These are phyloP conservation scores for Yamadazyma siamensis DNA, from an alignment of 1,139 yeast species.

Conservation along the genomic window DNA sequence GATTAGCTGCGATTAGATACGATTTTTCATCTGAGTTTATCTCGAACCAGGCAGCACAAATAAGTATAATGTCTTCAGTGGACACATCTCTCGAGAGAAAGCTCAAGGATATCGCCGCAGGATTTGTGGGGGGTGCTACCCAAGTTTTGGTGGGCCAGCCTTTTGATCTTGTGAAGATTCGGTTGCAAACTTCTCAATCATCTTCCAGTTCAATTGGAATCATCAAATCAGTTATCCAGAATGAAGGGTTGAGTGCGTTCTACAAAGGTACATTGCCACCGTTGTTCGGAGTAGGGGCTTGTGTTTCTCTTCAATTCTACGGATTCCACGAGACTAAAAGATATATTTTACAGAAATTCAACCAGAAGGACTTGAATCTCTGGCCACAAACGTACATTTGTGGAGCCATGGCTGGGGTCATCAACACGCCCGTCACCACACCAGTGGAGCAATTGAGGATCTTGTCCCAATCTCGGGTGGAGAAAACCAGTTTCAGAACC, in stretches of 20 bases:
- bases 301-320: slow-evolving; percentile 72
- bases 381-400: slow-evolving; percentile 66
- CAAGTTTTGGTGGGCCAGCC: slow-evolving; percentile 78
- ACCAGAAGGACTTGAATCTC: slow-evolving; percentile 31
- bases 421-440: slow-evolving; percentile 66
- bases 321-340: slow-evolving; percentile 78
- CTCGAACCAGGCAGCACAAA: background rate
- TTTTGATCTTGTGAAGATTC: slow-evolving; percentile 64
- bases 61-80: slow-evolving; percentile 18
- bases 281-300: slow-evolving; percentile 61
- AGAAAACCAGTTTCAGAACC: slow-evolving; percentile 39
- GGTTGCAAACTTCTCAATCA: slow-evolving; percentile 51
- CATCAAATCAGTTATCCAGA: slow-evolving; percentile 49
- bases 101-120: slow-evolving; percentile 56
- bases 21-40: background rate
- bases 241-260: slow-evolving; percentile 65
- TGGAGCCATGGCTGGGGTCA: slow-evolving; percentile 78
- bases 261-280: slow-evolving; percentile 50
- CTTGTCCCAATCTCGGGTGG: slow-evolving; percentile 57
- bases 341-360: slow-evolving; percentile 39
- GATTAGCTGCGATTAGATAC: too few species aligned
- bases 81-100: slow-evolving; percentile 56
- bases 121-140: slow-evolving; percentile 54
- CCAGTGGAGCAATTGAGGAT: slow-evolving; percentile 79
- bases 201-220: slow-evolving; percentile 40